Conservation (phyloP, 2,329 filamentous ascomycete species). For the Trichoderma sp. region DNA sequence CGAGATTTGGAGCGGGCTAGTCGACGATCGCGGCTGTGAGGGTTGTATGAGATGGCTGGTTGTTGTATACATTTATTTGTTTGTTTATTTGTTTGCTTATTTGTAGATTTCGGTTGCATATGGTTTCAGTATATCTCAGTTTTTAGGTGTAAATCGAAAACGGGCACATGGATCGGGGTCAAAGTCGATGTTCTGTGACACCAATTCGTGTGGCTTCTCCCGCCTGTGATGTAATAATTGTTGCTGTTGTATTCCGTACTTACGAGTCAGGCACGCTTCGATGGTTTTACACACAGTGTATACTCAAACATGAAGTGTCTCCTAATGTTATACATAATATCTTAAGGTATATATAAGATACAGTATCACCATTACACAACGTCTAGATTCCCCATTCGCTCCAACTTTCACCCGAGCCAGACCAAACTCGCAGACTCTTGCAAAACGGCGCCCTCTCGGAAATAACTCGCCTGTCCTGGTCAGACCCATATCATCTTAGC, state of each 20-base stretch:
- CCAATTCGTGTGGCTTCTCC: not conserved
- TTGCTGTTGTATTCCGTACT: too few species aligned
- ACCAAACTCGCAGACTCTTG: not conserved
- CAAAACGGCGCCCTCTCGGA: constrained; percentile 4
- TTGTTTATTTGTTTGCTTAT: not conserved
- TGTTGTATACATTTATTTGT: not conserved
- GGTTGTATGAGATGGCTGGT: not conserved
- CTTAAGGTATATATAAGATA: not conserved
- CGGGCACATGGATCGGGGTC: not conserved
- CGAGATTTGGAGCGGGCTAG: constrained; percentile 2
- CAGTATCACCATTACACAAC: not conserved
- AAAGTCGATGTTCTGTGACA: not conserved
- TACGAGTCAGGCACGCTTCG: not conserved
- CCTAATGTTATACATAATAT: not conserved
- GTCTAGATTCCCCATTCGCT: not conserved
- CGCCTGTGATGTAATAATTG: not conserved
- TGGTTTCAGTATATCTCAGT: not conserved
- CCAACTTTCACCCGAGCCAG: not conserved
- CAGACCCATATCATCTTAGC: not conserved
- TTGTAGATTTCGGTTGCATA: not conserved
- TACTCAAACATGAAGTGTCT: not conserved
- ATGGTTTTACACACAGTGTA: not conserved
- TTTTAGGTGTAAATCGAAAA: not conserved
- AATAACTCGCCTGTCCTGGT: not conserved
- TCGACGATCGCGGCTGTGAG: constrained; percentile 14